phyloP scores from a whole-genome alignment of 306 rosid genomes.

The Castanopsis chinensis region DNA sequence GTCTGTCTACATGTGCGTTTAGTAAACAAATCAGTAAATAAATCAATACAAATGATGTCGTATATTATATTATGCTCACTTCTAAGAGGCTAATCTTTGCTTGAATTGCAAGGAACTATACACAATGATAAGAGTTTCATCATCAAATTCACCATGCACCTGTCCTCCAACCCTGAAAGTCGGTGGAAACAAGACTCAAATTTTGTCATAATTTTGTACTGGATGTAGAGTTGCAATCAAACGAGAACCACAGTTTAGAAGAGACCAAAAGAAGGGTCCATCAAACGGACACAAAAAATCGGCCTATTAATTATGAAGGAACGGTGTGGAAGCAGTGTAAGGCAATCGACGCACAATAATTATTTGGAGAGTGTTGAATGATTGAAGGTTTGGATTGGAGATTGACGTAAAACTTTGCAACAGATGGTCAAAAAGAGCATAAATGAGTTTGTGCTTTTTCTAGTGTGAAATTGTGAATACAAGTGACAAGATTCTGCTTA shows the following conservation, averaged over 20 bases:
- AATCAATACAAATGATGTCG: too few species aligned
- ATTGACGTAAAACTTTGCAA: background rate
- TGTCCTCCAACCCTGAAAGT: background rate
- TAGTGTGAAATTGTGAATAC: slow-evolving; percentile 19
- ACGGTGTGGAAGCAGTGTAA: background rate
- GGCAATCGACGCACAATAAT: background rate
- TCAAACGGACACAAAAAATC: slow-evolving; percentile 4
- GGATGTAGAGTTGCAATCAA: background rate
- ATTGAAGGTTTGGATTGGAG: slow-evolving; percentile 15
- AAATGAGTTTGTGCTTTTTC: background rate
- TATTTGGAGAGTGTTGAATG: slow-evolving; percentile 7
- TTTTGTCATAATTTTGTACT: background rate
- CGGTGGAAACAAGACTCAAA: slow-evolving; percentile 10
- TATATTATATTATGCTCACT: background rate
- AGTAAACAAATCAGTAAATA: too few species aligned
- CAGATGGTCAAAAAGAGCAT: slow-evolving; percentile 8
- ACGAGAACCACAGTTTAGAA: background rate
- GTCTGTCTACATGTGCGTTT: background rate
- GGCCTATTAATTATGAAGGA: background rate
- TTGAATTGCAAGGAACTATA: background rate
- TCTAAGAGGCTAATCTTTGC: background rate
- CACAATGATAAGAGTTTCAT: background rate
- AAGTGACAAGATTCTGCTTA: background rate
- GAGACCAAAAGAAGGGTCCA: slow-evolving; percentile 2
- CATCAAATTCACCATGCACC: background rate